Base-by-base conservation (phyloP, 2,329 filamentous ascomycete genomes). In the Teratosphaeria viscida region DNA sequence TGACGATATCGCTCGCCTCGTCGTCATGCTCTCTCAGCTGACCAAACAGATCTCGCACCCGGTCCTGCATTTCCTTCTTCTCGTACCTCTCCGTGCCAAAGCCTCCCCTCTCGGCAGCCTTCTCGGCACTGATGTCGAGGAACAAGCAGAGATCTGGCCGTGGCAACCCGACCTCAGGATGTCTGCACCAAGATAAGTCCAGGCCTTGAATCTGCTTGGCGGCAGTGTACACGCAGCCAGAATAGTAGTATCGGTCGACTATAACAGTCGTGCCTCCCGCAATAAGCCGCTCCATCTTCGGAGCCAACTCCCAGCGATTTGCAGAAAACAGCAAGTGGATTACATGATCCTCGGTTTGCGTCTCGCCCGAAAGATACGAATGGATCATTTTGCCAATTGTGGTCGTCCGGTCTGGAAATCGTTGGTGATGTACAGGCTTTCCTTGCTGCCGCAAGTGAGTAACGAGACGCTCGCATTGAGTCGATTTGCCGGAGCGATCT, bases 201-300 rank as follows among this genome's bases (percentile, higher is more conserved):
- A 96, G 80, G 1, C 78, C 73, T 0, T 86, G 83, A 66, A 89
- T 90, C 53, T 84, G 79, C 72, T 97, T 97, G 3, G 94, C 92
- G 0, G 90, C 90, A 27, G 87, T 90, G 77, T 97, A 99, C 56
- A 96, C 90, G 60, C 92, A 89, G 58, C 94, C 94, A 23, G 89
- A 94, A 78, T 96, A 92, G 72, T 95, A 95, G 77, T 97, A 99
- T 55, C 94, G 86, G 74, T 99, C 94, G 65, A 92, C 86, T 47
- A 99, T 79, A 35, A 99, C 81, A 0, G 85, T 94, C 23, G 81
- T 85, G 8, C 92, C 92, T 1, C 78, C 73, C 0, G 78, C 75
- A 5, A 96, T 77, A 6, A 72, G 70, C 26, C 67, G 56, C 62
- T 69, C 65, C 34, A 79, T 78, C 1, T 70, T 71, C 49, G 70